A percentile compares a stretch with the other conserved stretches of the same genome.
phyloP scores from a whole-genome alignment of 139 green algal species.

The Mesotaenium endlicherianum region DNA sequence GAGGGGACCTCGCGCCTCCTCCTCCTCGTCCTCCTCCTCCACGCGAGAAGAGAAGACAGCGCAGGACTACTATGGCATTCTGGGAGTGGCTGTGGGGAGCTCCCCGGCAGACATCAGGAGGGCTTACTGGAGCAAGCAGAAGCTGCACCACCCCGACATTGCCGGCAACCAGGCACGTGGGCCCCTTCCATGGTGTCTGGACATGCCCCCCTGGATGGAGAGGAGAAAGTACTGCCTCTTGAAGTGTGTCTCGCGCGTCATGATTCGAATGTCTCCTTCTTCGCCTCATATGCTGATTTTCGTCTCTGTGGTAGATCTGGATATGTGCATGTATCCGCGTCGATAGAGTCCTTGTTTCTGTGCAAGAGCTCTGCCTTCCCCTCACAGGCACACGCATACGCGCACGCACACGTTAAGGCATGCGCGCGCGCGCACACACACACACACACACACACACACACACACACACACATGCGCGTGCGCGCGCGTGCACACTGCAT shows the following conservation, averaged over 20 bases:
- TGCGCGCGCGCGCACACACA: too few relatives aligned
- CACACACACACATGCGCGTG: too few relatives aligned
- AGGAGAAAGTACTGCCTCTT: neutral
- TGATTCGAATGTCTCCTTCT: too few relatives aligned
- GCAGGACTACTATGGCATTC: conserved; percentile 10
- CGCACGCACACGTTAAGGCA: too few relatives aligned
- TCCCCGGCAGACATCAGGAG: neutral
- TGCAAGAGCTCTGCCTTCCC: neutral
- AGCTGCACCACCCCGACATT: conserved; percentile 57
- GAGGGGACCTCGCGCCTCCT: too few relatives aligned
- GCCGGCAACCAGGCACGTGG: conserved; percentile 27
- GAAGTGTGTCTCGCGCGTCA: too few relatives aligned
- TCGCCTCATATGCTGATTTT: too few relatives aligned
- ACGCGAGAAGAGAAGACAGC: neutral
- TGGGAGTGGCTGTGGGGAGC: neutral
- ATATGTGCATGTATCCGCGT: neutral
- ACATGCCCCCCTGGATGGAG: neutral
- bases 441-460: too few relatives aligned
- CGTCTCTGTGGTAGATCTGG: too few relatives aligned
- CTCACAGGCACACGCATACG: neutral
- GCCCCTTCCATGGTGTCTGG: neutral
- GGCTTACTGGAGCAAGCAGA: conserved; percentile 14
- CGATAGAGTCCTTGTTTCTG: neutral
- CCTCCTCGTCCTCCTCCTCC: neutral
- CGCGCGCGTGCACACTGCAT: too few relatives aligned